A percentile compares a stretch with the other conserved stretches of the same genome.
Conservation (phyloP, 1,284 basidiomycete species). For the Lentinula novae-zelandiae region DNA sequence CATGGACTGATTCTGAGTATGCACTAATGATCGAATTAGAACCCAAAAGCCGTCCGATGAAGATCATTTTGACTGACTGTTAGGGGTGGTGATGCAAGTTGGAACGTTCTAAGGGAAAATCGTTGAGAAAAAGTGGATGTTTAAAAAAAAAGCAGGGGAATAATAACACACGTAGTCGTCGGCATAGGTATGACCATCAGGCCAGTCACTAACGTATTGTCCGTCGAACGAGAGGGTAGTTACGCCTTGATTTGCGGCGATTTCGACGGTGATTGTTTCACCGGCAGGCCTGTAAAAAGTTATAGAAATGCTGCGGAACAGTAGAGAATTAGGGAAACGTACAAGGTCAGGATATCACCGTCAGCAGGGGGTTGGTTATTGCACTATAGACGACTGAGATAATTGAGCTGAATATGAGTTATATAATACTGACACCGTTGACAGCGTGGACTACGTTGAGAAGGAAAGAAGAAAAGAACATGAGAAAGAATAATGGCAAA, state of each 20-base stretch:
- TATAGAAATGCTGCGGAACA: background rate
- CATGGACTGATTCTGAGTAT: slow-evolving; percentile 35
- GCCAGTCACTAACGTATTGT: slow-evolving; percentile 13
- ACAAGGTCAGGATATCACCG: slow-evolving; percentile 44
- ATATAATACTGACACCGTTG: background rate
- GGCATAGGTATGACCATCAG: slow-evolving; percentile 14
- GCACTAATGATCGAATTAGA: background rate
- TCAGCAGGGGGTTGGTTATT: slow-evolving; percentile 38
- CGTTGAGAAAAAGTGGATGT: background rate
- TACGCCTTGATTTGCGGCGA: slow-evolving; percentile 17
- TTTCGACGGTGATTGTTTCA: slow-evolving; percentile 18
- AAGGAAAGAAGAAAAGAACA: background rate
- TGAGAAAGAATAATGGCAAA: background rate
- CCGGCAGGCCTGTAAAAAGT: slow-evolving; percentile 37
- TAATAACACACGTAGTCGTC: background rate
- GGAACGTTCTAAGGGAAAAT: slow-evolving; percentile 1
- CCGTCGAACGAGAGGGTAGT: slow-evolving; percentile 16
- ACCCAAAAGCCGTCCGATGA: background rate
- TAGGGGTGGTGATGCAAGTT: slow-evolving; percentile 10
- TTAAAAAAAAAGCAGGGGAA: slow-evolving; percentile 32
- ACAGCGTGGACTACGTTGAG: slow-evolving; percentile 5
- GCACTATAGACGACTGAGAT: slow-evolving; percentile 27
- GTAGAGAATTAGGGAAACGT: background rate
- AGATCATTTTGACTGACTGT: background rate
- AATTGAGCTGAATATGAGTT: background rate